Conservation (phyloP, 805 yeast species). For the Myxozyma geophila region DNA sequence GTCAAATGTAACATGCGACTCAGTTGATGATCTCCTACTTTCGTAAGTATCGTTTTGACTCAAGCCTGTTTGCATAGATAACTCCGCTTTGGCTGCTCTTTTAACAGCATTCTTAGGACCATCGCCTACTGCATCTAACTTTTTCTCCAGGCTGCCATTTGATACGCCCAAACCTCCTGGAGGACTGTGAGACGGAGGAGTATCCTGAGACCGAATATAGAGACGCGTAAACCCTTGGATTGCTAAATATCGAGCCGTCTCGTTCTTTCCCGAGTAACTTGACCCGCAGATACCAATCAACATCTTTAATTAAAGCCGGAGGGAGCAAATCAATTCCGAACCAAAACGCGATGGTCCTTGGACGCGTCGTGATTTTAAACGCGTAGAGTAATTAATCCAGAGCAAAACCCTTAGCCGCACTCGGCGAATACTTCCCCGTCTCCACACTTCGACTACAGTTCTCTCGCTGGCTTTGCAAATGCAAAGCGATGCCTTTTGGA, state of each 20-base stretch:
- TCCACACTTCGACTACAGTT: neutral
- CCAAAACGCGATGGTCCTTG: neutral
- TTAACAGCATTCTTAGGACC: neutral
- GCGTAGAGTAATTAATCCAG: neutral
- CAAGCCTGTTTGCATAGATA: no score
- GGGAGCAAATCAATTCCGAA: neutral
- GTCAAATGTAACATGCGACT: slow-evolving; percentile 44
- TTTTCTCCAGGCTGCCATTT: neutral
- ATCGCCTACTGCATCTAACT: neutral
- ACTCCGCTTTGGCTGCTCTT: neutral
- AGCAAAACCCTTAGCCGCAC: neutral
- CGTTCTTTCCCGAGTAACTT: slow-evolving; percentile 66
- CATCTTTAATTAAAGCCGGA: slow-evolving; percentile 50
- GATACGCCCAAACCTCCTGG: neutral
- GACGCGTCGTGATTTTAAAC: neutral
- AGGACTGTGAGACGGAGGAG: slow-evolving; percentile 10
- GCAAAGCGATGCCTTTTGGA: neutral
- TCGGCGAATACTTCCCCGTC: neutral
- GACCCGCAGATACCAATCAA: slow-evolving; percentile 78
- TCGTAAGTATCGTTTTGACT: no score
- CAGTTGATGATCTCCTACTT: no score
- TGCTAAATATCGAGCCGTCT: slow-evolving; percentile 61
- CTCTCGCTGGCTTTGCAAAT: neutral
- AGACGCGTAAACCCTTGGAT: slow-evolving; percentile 39
- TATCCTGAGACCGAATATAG: slow-evolving; percentile 6